These are phyloP conservation scores for Drosera spatulata DNA, from an alignment of 179 eudicot genomes.

Conservation along the genomic window DNA sequence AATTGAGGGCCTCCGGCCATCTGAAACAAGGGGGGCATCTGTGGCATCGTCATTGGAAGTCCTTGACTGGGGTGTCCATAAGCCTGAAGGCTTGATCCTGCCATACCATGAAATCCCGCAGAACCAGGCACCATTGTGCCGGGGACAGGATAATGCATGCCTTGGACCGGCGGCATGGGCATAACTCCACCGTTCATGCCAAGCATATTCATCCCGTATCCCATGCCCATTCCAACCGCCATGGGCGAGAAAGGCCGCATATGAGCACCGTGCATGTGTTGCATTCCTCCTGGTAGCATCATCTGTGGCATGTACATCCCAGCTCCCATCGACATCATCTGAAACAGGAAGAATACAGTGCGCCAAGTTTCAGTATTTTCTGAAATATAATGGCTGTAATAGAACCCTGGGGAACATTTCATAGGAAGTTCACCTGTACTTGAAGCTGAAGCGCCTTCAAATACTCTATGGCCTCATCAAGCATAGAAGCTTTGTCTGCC, in stretches of 20 bases:
- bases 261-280: conserved; percentile 37
- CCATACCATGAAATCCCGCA: conserved; percentile 22
- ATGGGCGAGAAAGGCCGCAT: conserved; percentile 33
- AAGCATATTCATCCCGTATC: conserved; percentile 27
- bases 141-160: conserved; percentile 17
- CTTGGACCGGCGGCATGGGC: conserved; percentile 23
- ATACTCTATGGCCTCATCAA: conserved; percentile 94
- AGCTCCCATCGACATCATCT: conserved; percentile 63
- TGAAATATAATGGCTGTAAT: not conserved
- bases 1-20: conserved; percentile 13
- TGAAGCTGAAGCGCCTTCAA: conserved; percentile 92
- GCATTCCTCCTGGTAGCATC: conserved; percentile 51
- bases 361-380: not conserved
- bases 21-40: conserved; percentile 10
- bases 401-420: not conserved
- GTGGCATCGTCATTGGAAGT: conserved; percentile 21
- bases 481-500: conserved; percentile 98
- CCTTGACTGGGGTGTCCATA: conserved; percentile 36
- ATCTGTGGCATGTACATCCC: conserved; percentile 56
- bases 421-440: conserved; percentile 55
- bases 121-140: conserved; percentile 16
- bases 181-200: conserved; percentile 32
- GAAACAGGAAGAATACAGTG: conserved; percentile 4
- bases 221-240: conserved; percentile 18
- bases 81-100: conserved; percentile 16